phyloP scores from a whole-genome alignment of 75 land plant species.

The Ceratopteris richardii region DNA sequence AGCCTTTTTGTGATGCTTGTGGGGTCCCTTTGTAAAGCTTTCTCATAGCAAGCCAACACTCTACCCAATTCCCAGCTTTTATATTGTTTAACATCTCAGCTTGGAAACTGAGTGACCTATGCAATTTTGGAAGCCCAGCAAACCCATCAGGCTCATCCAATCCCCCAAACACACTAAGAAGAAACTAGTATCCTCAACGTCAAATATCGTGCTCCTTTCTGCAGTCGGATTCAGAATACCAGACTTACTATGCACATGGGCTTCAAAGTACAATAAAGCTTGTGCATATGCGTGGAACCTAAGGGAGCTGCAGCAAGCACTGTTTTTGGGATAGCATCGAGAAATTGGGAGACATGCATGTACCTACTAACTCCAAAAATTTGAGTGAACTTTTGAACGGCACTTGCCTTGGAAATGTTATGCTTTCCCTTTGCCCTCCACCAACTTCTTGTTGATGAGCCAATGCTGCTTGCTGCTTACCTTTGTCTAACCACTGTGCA shows the following conservation, averaged over 20 bases:
- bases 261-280: constrained; percentile 84
- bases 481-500: constrained; percentile 98
- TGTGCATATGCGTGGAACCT: constrained; percentile 91
- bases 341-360: constrained; percentile 65
- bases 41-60: constrained; percentile 90
- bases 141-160: constrained; percentile 98
- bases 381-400: neutral
- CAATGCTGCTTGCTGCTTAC: constrained; percentile 42
- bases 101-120: constrained; percentile 62
- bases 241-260: constrained; percentile 72
- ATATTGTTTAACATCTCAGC: constrained; percentile 86
- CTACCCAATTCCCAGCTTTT: constrained; percentile 97
- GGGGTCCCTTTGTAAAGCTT: constrained; percentile 93
- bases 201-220: constrained; percentile 66
- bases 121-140: constrained; percentile 67
- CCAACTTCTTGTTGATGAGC: constrained; percentile 32
- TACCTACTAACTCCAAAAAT: constrained; percentile 35
- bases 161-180: constrained; percentile 85
- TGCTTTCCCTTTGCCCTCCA: constrained; percentile 22
- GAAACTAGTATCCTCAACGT: constrained; percentile 80
- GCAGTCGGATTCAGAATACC: constrained; percentile 97
- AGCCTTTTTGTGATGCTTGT: constrained; percentile 74
- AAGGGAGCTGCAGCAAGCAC: constrained; percentile 92
- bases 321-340: constrained; percentile 80
- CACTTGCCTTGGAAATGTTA: constrained; percentile 8